Base-by-base conservation (phyloP, 805 yeast species). In the Metschnikowia drakensbergensis region DNA sequence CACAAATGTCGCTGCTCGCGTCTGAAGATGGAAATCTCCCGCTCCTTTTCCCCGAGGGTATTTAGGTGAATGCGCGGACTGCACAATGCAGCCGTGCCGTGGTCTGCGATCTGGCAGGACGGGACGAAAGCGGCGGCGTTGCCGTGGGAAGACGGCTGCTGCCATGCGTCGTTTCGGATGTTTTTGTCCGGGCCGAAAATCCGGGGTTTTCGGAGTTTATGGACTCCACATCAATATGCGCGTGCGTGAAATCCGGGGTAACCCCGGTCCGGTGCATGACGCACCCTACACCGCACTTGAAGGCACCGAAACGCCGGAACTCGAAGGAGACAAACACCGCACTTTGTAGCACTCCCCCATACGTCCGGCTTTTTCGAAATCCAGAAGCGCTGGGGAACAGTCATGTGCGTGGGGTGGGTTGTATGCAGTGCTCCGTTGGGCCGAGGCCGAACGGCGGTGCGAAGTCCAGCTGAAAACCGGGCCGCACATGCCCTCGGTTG, bases 1-100 rank as follows among this genome's bases (percentile, higher is more conserved):
- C 45, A 42, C 37, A 42, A 42, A 40, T 39, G 43, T 40, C 43
- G 43, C 30, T 31, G 41, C 32, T 27, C 4, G 43, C 43, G 42
- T 38, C 33, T 13, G 42, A 22, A 36, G n/a, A 30, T 37, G 34
- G 42, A 13, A 22, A 32, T 29, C 39, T 27, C 50, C 38, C 25
- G 23, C 49, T 54, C 58, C 58, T 31, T 53, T 53, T 34, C 49
- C 47, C 58, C 58, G 58, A 51, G 56, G 54, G 17, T 35, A 26
- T 7, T 22, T 23, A 22, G 39, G 7, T n/a, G 31, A 35, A 33
- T 35, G 35, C 38, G 32, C 28, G 36, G 34, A 40, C 43, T 40
- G 43, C 43, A 40, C n/a, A 11, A 22, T n/a, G 23, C 36, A 30
- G 35, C 43, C 30, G 43, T 31, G 42, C 42, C 36, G 25, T 9